A percentile compares a stretch with the other conserved stretches of the same genome.
These are phyloP conservation scores for Arachis stenosperma DNA, from an alignment of 306 rosid genomes.

Conservation along the genomic window DNA sequence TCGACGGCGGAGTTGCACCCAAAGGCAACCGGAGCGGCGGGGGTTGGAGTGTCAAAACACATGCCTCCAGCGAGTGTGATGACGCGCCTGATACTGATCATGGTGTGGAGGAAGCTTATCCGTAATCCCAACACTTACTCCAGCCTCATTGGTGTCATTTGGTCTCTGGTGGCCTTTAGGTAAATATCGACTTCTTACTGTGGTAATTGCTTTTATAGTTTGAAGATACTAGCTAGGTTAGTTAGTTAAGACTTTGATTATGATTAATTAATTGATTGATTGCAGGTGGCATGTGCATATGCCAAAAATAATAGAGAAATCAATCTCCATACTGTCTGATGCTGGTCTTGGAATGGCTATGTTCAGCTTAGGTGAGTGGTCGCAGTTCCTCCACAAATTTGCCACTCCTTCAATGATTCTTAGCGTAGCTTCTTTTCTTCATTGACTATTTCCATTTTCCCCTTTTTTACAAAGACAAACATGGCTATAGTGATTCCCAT, in stretches of 20 bases:
- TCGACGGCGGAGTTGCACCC: slow-evolving; percentile 84
- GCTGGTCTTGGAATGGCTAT: slow-evolving; percentile 99
- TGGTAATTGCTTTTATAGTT: neutral
- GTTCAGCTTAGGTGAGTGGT: slow-evolving; percentile 95
- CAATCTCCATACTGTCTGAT: slow-evolving; percentile 96
- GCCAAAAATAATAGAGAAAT: slow-evolving; percentile 76
- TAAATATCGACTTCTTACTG: slow-evolving; percentile 44
- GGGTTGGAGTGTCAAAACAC: slow-evolving; percentile 51
- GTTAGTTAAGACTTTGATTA: slow-evolving; percentile 5
- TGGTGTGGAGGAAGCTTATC: slow-evolving; percentile 99
- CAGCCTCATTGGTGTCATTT: slow-evolving; percentile 86
- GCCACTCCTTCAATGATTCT: slow-evolving; percentile 35
- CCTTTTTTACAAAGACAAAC: slow-evolving; percentile 1
- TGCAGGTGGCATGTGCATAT: slow-evolving; percentile 87
- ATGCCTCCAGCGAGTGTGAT: slow-evolving; percentile 99
- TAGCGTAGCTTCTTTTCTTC: neutral
- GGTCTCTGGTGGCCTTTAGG: slow-evolving; percentile 91
- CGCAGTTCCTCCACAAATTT: slow-evolving; percentile 33
- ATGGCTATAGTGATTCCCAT: neutral
- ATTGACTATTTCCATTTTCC: slow-evolving; percentile 14
- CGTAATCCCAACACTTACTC: slow-evolving; percentile 98
- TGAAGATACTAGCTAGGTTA: neutral
- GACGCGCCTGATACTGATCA: slow-evolving; percentile 92
- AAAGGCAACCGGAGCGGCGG: slow-evolving; percentile 41
- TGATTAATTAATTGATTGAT: slow-evolving; percentile 25